These are phyloP conservation scores for Sarocladium brachiariae DNA, from an alignment of 2,329 filamentous ascomycete species.

Conservation along the genomic window DNA sequence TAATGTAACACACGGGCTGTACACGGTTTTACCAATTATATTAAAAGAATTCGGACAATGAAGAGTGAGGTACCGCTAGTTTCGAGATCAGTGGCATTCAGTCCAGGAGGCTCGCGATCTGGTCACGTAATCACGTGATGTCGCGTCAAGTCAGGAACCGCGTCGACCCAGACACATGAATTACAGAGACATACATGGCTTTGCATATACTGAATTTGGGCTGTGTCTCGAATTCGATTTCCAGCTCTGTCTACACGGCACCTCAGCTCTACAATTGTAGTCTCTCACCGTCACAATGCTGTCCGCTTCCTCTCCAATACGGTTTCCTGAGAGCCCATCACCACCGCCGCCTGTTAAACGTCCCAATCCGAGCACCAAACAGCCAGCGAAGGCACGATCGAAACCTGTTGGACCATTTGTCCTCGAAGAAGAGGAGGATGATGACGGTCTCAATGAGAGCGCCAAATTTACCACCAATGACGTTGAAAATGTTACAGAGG, in stretches of 20 bases:
- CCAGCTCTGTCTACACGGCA: no score
- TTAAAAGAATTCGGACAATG: no score
- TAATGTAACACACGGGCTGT: no score
- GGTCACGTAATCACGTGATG: no score
- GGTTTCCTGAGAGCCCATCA: constrained; percentile 46
- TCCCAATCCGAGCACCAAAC: constrained; percentile 23
- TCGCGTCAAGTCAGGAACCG: no score
- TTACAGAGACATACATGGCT: no score
- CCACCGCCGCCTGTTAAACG: constrained; percentile 12
- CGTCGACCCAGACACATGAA: neutral
- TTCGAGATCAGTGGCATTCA: no score
- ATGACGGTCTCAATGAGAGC: constrained; percentile 17
- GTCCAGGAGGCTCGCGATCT: no score
- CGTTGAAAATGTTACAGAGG: neutral
- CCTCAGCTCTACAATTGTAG: neutral
- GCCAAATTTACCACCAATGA: neutral
- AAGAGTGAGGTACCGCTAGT: no score
- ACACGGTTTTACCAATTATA: no score
- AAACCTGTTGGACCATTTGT: constrained; percentile 32
- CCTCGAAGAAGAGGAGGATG: constrained; percentile 30
- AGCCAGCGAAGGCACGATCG: constrained; percentile 25
- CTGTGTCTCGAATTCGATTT: neutral
- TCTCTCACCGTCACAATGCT: constrained; percentile 38
- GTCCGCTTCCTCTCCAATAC: constrained; percentile 51
- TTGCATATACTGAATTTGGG: neutral